Evolutionary conservation across 2,329 filamentous ascomycete species (phyloP).

Genomic region (Fusarium albosuccineum): DNA sequence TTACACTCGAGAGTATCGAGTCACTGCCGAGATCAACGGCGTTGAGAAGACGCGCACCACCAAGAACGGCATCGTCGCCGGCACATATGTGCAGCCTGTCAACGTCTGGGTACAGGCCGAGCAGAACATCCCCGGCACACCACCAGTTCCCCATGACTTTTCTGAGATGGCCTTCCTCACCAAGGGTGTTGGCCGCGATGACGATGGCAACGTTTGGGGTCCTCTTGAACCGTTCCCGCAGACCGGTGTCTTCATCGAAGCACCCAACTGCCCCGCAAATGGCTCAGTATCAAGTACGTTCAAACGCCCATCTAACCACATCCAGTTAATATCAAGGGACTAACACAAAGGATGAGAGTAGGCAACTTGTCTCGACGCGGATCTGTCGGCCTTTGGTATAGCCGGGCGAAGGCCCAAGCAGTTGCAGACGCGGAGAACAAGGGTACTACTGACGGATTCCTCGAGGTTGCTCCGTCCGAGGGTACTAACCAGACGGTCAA

Average conservation of each 20-base stretch:
- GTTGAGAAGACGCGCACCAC: conserved; percentile 48
- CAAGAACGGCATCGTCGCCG: conserved; percentile 52
- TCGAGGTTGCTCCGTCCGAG: neutral
- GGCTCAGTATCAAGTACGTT: neutral
- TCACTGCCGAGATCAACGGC: conserved; percentile 51
- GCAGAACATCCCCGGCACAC: conserved; percentile 51
- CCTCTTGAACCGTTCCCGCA: conserved; percentile 55
- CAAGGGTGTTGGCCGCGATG: conserved; percentile 52
- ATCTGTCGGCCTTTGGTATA: neutral
- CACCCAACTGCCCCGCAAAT: neutral
- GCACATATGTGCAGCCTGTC: conserved; percentile 53
- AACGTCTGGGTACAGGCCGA: conserved; percentile 53
- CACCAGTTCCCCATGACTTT: conserved; percentile 53
- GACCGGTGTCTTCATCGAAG: conserved; percentile 50
- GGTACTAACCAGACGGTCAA: neutral
- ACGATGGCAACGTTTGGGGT: conserved; percentile 52
- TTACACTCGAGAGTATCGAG: conserved; percentile 54
- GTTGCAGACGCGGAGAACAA: conserved; percentile 1
- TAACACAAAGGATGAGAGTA: neutral
- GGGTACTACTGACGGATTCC: neutral
- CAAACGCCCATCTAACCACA: neutral
- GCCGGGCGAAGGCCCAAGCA: neutral
- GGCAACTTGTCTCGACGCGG: neutral
- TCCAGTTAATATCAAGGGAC: neutral
- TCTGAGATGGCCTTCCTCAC: conserved; percentile 53